Evolutionary conservation across 306 rosid genomes (phyloP).

Genomic region (Inga laurina): DNA sequence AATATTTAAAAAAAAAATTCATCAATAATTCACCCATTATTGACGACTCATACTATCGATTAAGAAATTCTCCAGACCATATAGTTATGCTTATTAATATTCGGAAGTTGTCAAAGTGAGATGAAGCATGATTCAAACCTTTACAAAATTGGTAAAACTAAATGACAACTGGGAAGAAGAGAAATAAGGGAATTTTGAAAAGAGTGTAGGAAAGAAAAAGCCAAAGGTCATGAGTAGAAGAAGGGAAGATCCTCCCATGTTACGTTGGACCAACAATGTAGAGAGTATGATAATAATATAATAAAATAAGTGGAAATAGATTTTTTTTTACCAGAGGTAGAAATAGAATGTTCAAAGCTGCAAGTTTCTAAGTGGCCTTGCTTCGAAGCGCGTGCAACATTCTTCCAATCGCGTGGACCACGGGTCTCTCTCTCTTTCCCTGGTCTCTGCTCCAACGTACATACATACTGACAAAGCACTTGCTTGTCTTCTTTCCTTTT

Average conservation of each 20-base stretch:
- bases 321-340: neutral
- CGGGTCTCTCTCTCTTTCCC: neutral
- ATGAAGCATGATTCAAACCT: neutral
- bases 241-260: neutral
- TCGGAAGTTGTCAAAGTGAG: neutral
- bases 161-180: neutral
- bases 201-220: neutral
- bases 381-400: slow-evolving; percentile 53
- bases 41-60: too few relatives aligned
- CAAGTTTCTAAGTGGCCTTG: slow-evolving; percentile 38
- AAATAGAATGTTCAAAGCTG: slow-evolving; percentile 45
- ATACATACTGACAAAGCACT: slow-evolving; percentile 50
- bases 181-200: neutral
- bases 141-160: neutral
- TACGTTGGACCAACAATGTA: neutral
- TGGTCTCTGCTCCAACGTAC: neutral
- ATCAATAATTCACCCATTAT: too few relatives aligned
- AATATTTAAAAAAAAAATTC: too few relatives aligned
- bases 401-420: slow-evolving; percentile 40
- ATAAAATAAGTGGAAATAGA: too few relatives aligned
- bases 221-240: neutral
- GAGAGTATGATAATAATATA: too few relatives aligned
- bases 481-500: slow-evolving; percentile 38
- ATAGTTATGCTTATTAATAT: neutral
- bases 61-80: too few relatives aligned